phyloP scores from a whole-genome alignment of 352 stramenopile genomes.

The Pythium volutum region DNA sequence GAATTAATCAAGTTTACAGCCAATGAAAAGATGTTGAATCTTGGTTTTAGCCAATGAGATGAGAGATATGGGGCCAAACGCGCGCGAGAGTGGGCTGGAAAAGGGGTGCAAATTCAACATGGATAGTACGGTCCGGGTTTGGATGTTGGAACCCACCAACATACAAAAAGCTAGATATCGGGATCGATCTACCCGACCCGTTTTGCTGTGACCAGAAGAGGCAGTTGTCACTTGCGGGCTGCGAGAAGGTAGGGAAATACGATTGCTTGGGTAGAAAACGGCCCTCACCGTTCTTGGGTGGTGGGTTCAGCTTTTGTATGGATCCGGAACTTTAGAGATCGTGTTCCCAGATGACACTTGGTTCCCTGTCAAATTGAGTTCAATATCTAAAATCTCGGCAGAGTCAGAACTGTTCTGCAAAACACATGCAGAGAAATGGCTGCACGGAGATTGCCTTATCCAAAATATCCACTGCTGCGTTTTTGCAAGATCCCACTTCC shows the following conservation, averaged over 20 bases:
- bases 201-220: constrained; percentile 2
- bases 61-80: background rate
- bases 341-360: constrained; percentile 13
- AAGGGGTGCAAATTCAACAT: constrained; percentile 18
- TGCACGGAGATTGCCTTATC: background rate
- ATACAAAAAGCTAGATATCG: constrained; percentile 8
- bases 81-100: constrained; percentile 12
- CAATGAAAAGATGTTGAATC: constrained; percentile 24
- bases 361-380: background rate
- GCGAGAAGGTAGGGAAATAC: constrained; percentile 8
- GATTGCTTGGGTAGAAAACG: background rate
- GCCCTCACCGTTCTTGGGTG: background rate
- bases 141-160: too few species aligned
- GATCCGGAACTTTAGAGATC: background rate
- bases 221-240: constrained; percentile 13
- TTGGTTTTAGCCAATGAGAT: constrained; percentile 27
- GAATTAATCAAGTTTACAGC: constrained; percentile 1
- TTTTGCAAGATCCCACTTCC: too few species aligned
- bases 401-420: background rate
- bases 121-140: background rate
- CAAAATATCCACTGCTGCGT: too few species aligned
- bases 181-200: background rate
- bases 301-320: constrained; percentile 2
- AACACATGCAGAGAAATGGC: background rate
- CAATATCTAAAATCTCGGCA: constrained; percentile 2